Evolutionary conservation across 2,329 filamentous ascomycete species (phyloP).

Genomic region (Hypoxylon sp.): DNA sequence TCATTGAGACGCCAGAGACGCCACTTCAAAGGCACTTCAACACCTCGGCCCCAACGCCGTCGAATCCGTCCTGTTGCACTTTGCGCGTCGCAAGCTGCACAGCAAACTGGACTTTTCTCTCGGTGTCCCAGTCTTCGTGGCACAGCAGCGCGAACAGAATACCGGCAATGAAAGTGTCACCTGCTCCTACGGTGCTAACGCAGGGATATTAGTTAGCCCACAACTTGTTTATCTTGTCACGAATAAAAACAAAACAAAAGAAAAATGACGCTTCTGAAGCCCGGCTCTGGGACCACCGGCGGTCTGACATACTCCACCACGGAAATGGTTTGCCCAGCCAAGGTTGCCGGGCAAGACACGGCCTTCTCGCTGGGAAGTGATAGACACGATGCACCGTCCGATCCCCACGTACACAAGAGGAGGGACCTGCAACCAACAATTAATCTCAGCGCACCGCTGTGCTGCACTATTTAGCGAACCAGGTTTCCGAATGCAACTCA

Average conservation of each 20-base stretch:
- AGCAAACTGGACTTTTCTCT: constrained; percentile 70
- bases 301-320: constrained; percentile 72
- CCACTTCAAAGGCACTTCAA: constrained; percentile 46
- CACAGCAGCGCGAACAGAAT: constrained; percentile 74
- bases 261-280: constrained; percentile 1
- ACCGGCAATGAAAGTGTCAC: constrained; percentile 82
- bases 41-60: constrained; percentile 60
- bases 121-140: constrained; percentile 65
- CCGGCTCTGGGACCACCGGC: constrained; percentile 26
- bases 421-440: constrained; percentile 54
- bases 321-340: constrained; percentile 56
- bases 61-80: constrained; percentile 77
- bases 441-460: constrained; percentile 49
- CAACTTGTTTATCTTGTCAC: constrained; percentile 6
- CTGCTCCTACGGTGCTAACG: constrained; percentile 77
- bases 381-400: constrained; percentile 63
- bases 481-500: constrained; percentile 50
- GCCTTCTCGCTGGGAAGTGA: constrained; percentile 56
- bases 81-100: constrained; percentile 78
- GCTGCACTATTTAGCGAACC: constrained; percentile 45
- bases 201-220: constrained; percentile 46
- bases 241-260: background rate
- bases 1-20: constrained; percentile 41
- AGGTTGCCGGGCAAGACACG: constrained; percentile 62
- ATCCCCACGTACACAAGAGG: constrained; percentile 63